phyloP scores from a whole-genome alignment of 805 yeast species.

The Yarrowia alimentaria region DNA sequence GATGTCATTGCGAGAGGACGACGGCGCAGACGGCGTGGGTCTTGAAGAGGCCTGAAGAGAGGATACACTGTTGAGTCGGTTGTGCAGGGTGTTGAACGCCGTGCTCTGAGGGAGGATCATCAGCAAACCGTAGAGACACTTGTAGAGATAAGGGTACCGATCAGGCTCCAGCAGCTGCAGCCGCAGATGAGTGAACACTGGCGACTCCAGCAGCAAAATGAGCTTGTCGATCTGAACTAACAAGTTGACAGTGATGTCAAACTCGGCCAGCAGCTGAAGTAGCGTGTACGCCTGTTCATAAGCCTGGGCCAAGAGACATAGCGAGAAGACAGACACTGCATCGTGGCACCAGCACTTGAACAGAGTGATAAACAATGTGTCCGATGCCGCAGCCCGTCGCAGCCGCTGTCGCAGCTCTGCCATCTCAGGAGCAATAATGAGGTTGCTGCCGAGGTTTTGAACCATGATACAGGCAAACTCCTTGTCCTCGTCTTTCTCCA shows the following conservation, averaged over 20 bases:
- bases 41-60: slow-evolving; percentile 37
- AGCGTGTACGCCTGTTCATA: slow-evolving; percentile 86
- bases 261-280: slow-evolving; percentile 73
- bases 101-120: slow-evolving; percentile 94
- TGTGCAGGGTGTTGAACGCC: slow-evolving; percentile 79
- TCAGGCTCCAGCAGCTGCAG: slow-evolving; percentile 88
- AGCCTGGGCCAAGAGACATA: slow-evolving; percentile 81
- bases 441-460: slow-evolving; percentile 80
- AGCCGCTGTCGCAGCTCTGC: slow-evolving; percentile 65
- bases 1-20: slow-evolving; percentile 34
- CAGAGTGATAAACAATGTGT: slow-evolving; percentile 60
- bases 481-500: slow-evolving; percentile 58
- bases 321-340: slow-evolving; percentile 80
- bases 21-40: slow-evolving; percentile 29
- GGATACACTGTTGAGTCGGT: slow-evolving; percentile 62
- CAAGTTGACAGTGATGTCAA: slow-evolving; percentile 74
- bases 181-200: slow-evolving; percentile 82
- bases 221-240: slow-evolving; percentile 84
- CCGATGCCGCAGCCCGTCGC: slow-evolving; percentile 40
- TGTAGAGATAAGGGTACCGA: slow-evolving; percentile 73
- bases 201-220: slow-evolving; percentile 88
- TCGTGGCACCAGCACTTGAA: slow-evolving; percentile 92
- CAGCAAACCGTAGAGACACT: slow-evolving; percentile 84
- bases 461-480: slow-evolving; percentile 77
- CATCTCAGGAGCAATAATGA: slow-evolving; percentile 83